phyloP scores from a whole-genome alignment of 2,329 filamentous ascomycete species.

The Zalaria obscura region DNA sequence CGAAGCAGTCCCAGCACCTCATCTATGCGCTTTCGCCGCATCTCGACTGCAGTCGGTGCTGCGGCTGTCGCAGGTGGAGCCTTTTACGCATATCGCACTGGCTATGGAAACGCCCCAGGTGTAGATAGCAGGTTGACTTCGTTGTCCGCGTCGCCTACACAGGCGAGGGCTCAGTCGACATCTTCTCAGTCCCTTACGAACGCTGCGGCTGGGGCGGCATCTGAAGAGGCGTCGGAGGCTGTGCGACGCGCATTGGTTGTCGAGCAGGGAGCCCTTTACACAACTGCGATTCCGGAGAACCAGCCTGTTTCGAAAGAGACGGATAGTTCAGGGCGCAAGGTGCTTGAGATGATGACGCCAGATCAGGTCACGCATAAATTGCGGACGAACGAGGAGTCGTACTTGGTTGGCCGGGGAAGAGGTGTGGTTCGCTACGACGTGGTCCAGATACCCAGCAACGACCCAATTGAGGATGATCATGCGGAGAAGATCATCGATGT shows the following conservation, averaged over 20 bases:
- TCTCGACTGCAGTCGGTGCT: constrained; percentile 54
- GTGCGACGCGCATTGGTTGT: constrained; percentile 62
- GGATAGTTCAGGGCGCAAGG: constrained; percentile 68
- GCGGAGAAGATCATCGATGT: constrained; percentile 96
- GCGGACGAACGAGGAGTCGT: constrained; percentile 81
- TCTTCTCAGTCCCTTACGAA: constrained; percentile 10
- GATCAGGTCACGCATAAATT: constrained; percentile 88
- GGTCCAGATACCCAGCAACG: constrained; percentile 88
- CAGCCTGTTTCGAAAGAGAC: constrained; percentile 79
- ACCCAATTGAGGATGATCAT: constrained; percentile 96
- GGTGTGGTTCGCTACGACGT: constrained; percentile 92
- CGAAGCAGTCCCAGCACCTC: constrained; percentile 35
- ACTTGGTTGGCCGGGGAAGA: constrained; percentile 72
- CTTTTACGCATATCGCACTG: constrained; percentile 53
- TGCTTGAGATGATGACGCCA: constrained; percentile 91
- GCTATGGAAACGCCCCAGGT: constrained; percentile 15
- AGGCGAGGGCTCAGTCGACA: constrained; percentile 18
- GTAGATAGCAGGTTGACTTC: too few relatives aligned
- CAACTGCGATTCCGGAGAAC: constrained; percentile 71
- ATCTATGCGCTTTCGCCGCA: constrained; percentile 57
- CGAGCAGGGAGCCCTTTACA: constrained; percentile 80
- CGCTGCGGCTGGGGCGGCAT: constrained; percentile 9
- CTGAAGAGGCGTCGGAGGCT: constrained; percentile 36
- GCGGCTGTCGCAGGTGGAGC: constrained; percentile 58
- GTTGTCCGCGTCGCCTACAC: constrained; percentile 20